Base-by-base conservation (phyloP, 495 filamentous ascomycete genomes). In the Chaetomidium leptoderma region DNA sequence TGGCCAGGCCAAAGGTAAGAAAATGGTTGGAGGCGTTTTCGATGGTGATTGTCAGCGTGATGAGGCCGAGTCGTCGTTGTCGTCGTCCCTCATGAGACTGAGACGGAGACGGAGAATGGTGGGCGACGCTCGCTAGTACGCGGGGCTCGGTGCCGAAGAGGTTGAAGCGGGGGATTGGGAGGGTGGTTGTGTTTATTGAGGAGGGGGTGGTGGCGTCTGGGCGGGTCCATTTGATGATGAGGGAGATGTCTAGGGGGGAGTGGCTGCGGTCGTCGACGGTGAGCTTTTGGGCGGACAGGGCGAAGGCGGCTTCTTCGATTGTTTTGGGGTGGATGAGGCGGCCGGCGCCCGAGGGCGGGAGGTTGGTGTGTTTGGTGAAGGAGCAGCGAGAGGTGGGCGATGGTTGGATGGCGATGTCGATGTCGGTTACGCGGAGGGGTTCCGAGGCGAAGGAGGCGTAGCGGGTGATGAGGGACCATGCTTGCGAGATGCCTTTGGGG, bases 1-100 rank as follows among this genome's bases (percentile, higher is more conserved):
- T 96, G 10, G 82, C 81, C 30, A 96, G 67, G 21, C 85, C 89
- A 71, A 99, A 97, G 0, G 91, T 95, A 19, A 99, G 80, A 70
- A 93, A 92, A 65, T 97, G 92, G 65, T 83, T 86, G 3, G 95
- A 96, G 4, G 93, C 88, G 67, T 99, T 99, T 68, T 99, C 93
- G 59, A 97, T 80, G 7, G 84, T 87, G 62, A 95, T 88, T 23
- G 71, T 66, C 6, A 81, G 69, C 0, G 6, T 27, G 53, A 73
- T 69, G 29, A 75, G 53, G 30, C 81, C 62, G 7, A 57, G 37
- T n/a, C 48, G 45, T 4, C 3, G 47, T 1, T 19, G 19, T 26
- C 8, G 43, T n/a, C 13, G 19, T 49, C 23, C 42, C 37, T 23
- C n/a, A n/a, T n/a, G n/a, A n/a, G n/a, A n/a, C n/a, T n/a, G n/a